phyloP scores from a whole-genome alignment of 768 basidiomycete genomes.

The Boletus barrowsii region DNA sequence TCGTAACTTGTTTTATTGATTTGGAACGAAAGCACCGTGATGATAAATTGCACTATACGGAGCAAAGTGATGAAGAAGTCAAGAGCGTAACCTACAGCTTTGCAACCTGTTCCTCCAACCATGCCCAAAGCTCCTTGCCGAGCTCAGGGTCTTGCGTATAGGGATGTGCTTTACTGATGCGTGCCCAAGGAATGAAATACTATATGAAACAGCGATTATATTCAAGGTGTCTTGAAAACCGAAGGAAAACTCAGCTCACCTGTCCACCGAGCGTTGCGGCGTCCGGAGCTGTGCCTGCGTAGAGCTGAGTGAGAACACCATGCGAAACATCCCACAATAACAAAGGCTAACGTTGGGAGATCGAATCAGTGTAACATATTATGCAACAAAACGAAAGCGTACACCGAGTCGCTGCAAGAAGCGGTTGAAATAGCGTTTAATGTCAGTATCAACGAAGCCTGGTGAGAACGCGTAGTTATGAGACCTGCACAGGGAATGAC shows the following conservation, averaged over 20 bases:
- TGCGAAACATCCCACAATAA: not conserved
- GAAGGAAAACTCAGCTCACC: not conserved
- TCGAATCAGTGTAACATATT: not conserved
- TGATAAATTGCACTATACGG: no score
- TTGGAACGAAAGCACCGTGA: no score
- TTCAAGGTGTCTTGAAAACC: not conserved
- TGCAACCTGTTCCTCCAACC: constrained; percentile 10
- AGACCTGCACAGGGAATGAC: not conserved
- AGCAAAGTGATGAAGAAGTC: no score
- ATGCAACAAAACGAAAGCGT: not conserved
- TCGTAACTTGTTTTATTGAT: no score
- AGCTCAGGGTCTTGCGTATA: constrained; percentile 6
- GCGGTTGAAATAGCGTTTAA: not conserved
- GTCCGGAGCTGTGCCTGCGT: constrained; percentile 5
- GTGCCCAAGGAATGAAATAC: constrained; percentile 10
- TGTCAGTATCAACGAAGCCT: constrained; percentile 3
- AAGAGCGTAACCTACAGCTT: not conserved
- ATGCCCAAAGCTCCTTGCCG: constrained; percentile 10
- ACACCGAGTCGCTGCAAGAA: not conserved
- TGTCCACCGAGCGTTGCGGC: constrained; percentile 6
- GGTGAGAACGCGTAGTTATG: no score
- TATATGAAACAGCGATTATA: not conserved
- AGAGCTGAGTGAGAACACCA: constrained; percentile 9
- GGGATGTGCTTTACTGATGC: not conserved
- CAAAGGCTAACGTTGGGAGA: not conserved